Evolutionary conservation across 768 basidiomycete species (phyloP).

Genomic region (Amanita pseudoporphyria): DNA sequence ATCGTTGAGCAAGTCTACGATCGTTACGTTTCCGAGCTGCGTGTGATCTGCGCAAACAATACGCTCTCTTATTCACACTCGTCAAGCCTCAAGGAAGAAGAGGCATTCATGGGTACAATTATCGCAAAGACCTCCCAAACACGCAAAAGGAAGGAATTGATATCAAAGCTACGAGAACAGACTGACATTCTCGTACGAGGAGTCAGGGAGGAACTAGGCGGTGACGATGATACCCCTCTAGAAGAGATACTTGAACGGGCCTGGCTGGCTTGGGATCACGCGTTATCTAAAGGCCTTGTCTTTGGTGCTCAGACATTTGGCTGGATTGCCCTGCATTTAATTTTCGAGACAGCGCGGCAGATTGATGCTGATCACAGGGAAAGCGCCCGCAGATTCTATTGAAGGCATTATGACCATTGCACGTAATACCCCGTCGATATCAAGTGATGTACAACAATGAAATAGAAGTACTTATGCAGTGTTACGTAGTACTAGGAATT

Average conservation of each 20-base stretch:
- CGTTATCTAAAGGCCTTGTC: constrained; percentile 23
- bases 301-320: constrained; percentile 58
- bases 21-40: constrained; percentile 37
- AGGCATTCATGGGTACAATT: constrained; percentile 58
- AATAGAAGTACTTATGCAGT: constrained; percentile 35
- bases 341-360: constrained; percentile 44
- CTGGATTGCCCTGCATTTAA: constrained; percentile 46
- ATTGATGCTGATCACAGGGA: constrained; percentile 28
- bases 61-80: constrained; percentile 34
- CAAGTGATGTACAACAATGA: constrained; percentile 3
- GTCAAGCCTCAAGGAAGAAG: constrained; percentile 47
- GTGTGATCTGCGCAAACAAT: constrained; percentile 35
- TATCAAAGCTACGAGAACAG: constrained; percentile 45
- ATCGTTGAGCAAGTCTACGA: constrained; percentile 25
- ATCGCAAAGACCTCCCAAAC: constrained; percentile 52
- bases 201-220: constrained; percentile 40
- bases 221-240: constrained; percentile 31
- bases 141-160: constrained; percentile 40
- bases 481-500: constrained; percentile 58
- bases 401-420: neutral
- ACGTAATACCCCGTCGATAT: neutral
- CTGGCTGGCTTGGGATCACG: constrained; percentile 44
- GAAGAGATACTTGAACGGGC: constrained; percentile 34
- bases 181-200: constrained; percentile 41
- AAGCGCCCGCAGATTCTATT: constrained; percentile 12